Conservation (phyloP, 2,329 filamentous ascomycete species). For the Colletotrichum magnum region DNA sequence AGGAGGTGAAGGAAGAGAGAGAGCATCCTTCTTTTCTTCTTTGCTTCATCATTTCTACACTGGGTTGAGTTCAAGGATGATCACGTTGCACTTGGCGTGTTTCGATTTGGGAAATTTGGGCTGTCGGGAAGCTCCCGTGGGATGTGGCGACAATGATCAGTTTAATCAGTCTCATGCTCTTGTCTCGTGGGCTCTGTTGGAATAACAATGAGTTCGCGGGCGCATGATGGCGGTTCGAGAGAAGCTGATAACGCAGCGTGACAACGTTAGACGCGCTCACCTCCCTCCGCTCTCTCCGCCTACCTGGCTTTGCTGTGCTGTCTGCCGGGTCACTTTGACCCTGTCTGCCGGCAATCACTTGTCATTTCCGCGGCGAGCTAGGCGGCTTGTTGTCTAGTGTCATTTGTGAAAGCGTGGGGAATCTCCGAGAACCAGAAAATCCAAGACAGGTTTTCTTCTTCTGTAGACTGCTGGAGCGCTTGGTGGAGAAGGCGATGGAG, state of each 20-base stretch:
- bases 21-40: background rate
- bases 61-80: background rate
- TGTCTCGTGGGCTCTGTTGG: background rate
- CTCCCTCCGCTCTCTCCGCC: too few relatives aligned
- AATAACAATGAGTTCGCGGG: background rate
- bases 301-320: background rate
- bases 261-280: background rate
- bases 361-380: constrained; percentile 1
- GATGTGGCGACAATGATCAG: background rate
- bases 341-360: constrained; percentile 16
- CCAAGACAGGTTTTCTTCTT: background rate
- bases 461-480: background rate
- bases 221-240: background rate
- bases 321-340: background rate
- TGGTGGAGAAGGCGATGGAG: constrained; percentile 1
- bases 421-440: constrained; percentile 12
- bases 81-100: background rate
- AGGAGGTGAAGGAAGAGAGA: background rate
- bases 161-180: background rate
- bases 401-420: constrained; percentile 19
- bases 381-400: background rate
- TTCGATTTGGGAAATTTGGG: background rate
- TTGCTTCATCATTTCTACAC: too few relatives aligned
- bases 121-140: background rate
- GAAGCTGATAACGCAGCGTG: constrained; percentile 12